Evolutionary conservation across 1,139 yeast genomes (phyloP).

Genomic region (Magnusiomyces sp.): DNA sequence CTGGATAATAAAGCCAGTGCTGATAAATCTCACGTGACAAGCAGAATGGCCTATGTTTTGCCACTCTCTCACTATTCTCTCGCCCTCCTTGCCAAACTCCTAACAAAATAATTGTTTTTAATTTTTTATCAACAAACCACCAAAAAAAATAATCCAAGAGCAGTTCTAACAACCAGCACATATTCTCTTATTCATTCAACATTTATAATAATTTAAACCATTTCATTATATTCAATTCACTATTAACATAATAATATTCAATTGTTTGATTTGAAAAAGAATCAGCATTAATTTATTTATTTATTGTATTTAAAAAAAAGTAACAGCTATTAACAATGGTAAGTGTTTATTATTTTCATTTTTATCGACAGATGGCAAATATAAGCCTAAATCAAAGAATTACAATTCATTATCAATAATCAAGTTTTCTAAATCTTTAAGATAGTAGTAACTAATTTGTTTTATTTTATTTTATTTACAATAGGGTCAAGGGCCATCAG

Average conservation of each 20-base stretch:
- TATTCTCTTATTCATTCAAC: not conserved
- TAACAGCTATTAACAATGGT: conserved; percentile 11
- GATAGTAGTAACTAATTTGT: not conserved
- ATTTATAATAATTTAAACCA: not conserved
- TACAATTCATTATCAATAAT: too few relatives aligned
- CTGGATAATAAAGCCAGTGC: too few relatives aligned
- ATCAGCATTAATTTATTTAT: not conserved
- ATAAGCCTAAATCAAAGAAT: too few relatives aligned
- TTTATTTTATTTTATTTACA: conserved; percentile 3
- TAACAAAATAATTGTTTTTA: not conserved
- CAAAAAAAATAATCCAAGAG: not conserved
- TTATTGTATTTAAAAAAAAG: not conserved
- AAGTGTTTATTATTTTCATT: not conserved
- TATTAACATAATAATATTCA: too few relatives aligned
- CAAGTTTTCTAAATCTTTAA: not conserved
- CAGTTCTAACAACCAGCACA: conserved; percentile 11
- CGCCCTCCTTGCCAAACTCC: not conserved
- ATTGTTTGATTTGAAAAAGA: too few relatives aligned
- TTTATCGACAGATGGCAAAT: too few relatives aligned
- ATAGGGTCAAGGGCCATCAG: not conserved
- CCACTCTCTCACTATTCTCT: too few relatives aligned
- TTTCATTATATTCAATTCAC: too few relatives aligned
- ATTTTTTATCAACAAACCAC: not conserved
- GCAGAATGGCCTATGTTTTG: too few relatives aligned
- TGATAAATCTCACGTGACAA: too few relatives aligned